Percentiles rank a stretch among this genome's conserved stretches.
Evolutionary conservation across 441 rosid species (phyloP).

Genomic region (Croton setiger): DNA sequence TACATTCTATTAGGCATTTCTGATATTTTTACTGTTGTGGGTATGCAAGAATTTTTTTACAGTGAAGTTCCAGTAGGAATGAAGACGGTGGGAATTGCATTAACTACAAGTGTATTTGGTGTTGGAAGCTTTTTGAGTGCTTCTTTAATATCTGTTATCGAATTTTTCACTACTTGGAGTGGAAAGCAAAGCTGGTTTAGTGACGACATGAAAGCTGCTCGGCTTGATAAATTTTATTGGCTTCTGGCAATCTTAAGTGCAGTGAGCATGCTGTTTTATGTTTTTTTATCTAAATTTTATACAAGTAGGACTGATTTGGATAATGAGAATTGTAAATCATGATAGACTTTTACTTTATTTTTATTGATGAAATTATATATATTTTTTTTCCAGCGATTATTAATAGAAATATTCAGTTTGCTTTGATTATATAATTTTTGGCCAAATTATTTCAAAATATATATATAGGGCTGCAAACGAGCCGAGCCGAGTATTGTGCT

Average conservation of each 20-base stretch:
- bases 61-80: constrained; percentile 74
- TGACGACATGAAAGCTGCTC: constrained; percentile 79
- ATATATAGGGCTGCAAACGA: too few relatives aligned
- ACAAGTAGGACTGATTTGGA: constrained; percentile 37
- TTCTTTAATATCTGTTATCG: constrained; percentile 53
- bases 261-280: constrained; percentile 51
- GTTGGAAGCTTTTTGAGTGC: constrained; percentile 91
- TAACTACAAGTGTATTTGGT: constrained; percentile 85
- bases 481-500: too few relatives aligned
- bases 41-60: constrained; percentile 96
- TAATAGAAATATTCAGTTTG: too few relatives aligned
- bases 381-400: too few relatives aligned
- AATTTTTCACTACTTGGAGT: constrained; percentile 37
- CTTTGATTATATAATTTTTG: too few relatives aligned
- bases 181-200: constrained; percentile 70
- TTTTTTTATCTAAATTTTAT: constrained; percentile 49
- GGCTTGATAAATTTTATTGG: constrained; percentile 78
- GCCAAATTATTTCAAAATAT: too few relatives aligned
- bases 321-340: constrained; percentile 31
- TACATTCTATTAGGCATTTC: constrained; percentile 76
- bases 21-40: constrained; percentile 89
- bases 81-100: constrained; percentile 89
- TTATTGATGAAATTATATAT: neutral
- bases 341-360: neutral
- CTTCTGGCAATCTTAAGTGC: constrained; percentile 56